Evolutionary conservation across 495 filamentous ascomycete genomes (phyloP), one percentile per base, ranked within the genome.

Genomic region (Penicillium herquei): DNA sequence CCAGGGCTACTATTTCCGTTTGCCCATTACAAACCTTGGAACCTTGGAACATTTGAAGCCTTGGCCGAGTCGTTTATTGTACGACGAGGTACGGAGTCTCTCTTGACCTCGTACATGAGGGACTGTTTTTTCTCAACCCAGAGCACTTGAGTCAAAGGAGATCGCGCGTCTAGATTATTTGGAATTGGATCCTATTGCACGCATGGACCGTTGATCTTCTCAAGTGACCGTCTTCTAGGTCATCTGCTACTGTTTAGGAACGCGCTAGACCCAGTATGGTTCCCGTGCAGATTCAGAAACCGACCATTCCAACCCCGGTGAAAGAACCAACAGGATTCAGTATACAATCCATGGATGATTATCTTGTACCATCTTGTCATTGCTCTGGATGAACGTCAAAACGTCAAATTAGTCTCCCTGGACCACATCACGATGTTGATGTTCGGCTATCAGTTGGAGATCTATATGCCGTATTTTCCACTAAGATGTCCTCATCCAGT

Each of bases 141-240:
- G 10, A n/a, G 41, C n/a, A n/a, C n/a, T n/a, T 45, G 41, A 47
- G 39, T 56, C 51, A 51, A 30, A 34, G 42, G 30, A 41, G 44
- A 52, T 60, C 48, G 40, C 54, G 52, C 54, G 47, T 52, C 58
- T 62, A 54, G 48, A 26, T 31, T 49, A 56, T 54, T 65, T 56
- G 39, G n/a, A 52, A 45, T 34, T 55, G 18, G 3, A 13, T 34
- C 53, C 39, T 42, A 41, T 32, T 49, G 31, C 10, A 62, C 66
- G 72, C 70, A 73, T 68, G 70, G 72, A 40, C 69, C 70, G 60
- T 65, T 65, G 66, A 72, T 70, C 66, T 59, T 66, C 57, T 70
- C 72, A 70, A 70, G 63, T 70, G 70, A 69, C 66, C 63, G 49
- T 57, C 49, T 33, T 11, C 30, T 30, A 41, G 64, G 70, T 75